Base-by-base conservation (phyloP, 202 grass and related monocot genomes). In the Digitaria exilis region DNA sequence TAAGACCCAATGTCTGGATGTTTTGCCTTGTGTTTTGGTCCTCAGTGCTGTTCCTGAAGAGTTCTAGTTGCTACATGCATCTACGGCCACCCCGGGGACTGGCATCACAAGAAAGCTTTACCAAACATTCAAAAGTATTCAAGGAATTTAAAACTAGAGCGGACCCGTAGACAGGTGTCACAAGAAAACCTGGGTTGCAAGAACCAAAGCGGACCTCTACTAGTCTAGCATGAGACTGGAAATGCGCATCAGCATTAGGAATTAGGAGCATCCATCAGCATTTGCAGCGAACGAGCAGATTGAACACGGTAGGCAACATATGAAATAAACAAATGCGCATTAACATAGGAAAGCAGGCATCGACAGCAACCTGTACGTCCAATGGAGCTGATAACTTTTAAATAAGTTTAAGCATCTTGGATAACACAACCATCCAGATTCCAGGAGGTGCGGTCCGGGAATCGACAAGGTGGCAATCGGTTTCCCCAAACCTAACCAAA, bases 401-500 rank as follows among this genome's bases (percentile, higher is more conserved):
- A 16, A 34, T 80, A 45, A 45, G 76, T 72, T 74, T 37, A 66
- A 56, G 26, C 19, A 25, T 64, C 60, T 65, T 14, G 4, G 11
- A 44, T 31, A 48, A 46, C n/a, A 43, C 14, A 42, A 55, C 10
- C 34, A 52, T 30, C 22, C 56, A 41, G 30, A 59, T 17, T 72
- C 8, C 30, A 37, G 52, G 54, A 57, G 56, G 56, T 4, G 24
- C n/a, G 11, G 28, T 28, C 24, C 5, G 56, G 57, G 25, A 60
- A 60, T 14, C 11, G 12, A 24, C 25, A 16, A 29, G 25, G 46
- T 9, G n/a, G n/a, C 25, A 30, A 71, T 70, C 9, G 17, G 70
- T 65, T 54, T 42, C 26, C 66, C 59, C 51, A 69, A 61, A 51
- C 25, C 66, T 7, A 51, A 71, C 69, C 46, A n/a, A n/a, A 72